Conservation (phyloP, 495 filamentous ascomycete species). For the Paragyromitra xinjiangensis region DNA sequence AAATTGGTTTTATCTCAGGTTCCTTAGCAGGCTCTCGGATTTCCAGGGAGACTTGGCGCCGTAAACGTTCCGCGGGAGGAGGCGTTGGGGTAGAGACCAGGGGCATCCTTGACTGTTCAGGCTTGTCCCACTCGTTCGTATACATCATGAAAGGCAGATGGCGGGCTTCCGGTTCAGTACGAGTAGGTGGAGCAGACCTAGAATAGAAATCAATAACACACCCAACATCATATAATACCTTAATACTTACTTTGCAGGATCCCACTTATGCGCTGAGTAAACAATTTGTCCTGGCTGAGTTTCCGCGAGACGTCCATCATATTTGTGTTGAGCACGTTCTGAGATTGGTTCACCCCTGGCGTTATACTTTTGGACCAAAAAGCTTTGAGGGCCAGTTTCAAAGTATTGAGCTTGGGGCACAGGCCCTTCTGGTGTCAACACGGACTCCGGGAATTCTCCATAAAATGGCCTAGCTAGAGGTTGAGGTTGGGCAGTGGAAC, state of each 20-base stretch:
- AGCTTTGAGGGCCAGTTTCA: constrained; percentile 52
- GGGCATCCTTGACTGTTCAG: constrained; percentile 24
- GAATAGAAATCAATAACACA: constrained; percentile 25
- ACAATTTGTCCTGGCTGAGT: constrained; percentile 36
- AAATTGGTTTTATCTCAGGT: constrained; percentile 51
- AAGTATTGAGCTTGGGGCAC: constrained; percentile 53
- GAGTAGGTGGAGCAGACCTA: constrained; percentile 54
- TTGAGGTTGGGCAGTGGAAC: constrained; percentile 31
- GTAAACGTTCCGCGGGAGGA: constrained; percentile 25
- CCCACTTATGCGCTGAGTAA: constrained; percentile 50
- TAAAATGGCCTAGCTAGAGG: constrained; percentile 44
- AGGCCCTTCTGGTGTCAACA: constrained; percentile 52
- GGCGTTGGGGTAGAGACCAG: constrained; percentile 20
- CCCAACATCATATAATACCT: background rate
- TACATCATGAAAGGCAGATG: constrained; percentile 51
- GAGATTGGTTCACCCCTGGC: constrained; percentile 30
- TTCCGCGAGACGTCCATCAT: constrained; percentile 44
- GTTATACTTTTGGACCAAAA: constrained; percentile 47
- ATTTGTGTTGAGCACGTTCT: constrained; percentile 39
- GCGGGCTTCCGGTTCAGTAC: constrained; percentile 51
- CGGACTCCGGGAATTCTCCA: constrained; percentile 48
- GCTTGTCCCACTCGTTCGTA: constrained; percentile 55
- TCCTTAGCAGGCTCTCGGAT: constrained; percentile 26
- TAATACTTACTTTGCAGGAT: constrained; percentile 53
- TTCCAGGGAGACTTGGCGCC: constrained; percentile 1